Evolutionary conservation across 768 basidiomycete genomes (phyloP).

Genomic region (Bullera alba): DNA sequence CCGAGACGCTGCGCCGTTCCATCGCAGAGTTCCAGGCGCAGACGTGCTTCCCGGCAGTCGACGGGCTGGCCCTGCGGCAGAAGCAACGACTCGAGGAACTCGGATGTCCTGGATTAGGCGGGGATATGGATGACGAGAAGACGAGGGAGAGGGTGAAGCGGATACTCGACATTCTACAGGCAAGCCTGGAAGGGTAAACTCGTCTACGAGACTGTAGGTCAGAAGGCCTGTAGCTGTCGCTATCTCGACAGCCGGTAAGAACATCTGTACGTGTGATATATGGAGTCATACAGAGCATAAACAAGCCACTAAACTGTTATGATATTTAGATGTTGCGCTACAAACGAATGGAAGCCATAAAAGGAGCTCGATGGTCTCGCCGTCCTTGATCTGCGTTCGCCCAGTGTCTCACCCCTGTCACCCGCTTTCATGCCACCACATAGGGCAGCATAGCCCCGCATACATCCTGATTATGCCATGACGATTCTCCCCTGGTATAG

Average conservation of each 20-base stretch:
- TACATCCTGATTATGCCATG: no score
- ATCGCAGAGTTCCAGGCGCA: conserved; percentile 20
- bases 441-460: no score
- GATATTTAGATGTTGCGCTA: no score
- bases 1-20: conserved; percentile 1
- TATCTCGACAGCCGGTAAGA: not conserved
- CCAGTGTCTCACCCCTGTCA: no score
- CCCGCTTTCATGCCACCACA: no score
- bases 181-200: conserved; percentile 22
- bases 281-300: not conserved
- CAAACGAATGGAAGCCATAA: no score
- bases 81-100: conserved; percentile 19
- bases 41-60: conserved; percentile 21
- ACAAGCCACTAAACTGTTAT: not conserved
- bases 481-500: no score
- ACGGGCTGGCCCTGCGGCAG: conserved; percentile 25
- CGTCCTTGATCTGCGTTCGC: no score
- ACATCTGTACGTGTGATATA: not conserved
- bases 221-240: not conserved
- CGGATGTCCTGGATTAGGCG: conserved; percentile 32
- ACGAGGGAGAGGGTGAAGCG: conserved; percentile 17
- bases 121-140: conserved; percentile 8
- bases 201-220: not conserved
- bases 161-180: conserved; percentile 37
- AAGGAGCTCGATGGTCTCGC: no score